Percentiles rank a stretch among this genome's conserved stretches.
phyloP scores from a whole-genome alignment of 169 alveolate species.

The Plasmodium billcollinsi region DNA sequence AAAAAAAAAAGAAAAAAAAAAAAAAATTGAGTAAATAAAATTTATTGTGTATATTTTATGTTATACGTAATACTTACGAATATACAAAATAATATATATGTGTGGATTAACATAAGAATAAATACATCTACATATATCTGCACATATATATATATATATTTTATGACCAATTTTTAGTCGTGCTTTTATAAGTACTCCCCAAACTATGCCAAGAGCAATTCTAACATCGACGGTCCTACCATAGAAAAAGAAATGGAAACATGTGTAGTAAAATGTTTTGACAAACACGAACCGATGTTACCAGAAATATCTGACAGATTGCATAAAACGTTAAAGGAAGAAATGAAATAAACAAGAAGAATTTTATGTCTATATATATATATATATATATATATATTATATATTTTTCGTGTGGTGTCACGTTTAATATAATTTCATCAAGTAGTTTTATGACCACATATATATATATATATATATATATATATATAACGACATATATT shows the following conservation, averaged over 20 bases:
- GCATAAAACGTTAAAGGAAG: conserved; percentile 65
- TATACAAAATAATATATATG: too few relatives aligned
- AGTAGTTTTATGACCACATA: too few relatives aligned
- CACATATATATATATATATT: background rate
- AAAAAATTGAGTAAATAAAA: too few relatives aligned
- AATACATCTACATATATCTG: conserved; percentile 1
- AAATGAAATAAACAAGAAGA: conserved; percentile 30
- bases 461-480: background rate
- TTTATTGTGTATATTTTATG: too few relatives aligned
- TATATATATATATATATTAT: too few relatives aligned
- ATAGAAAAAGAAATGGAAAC: conserved; percentile 82
- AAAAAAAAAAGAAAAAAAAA: background rate
- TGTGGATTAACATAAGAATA: background rate
- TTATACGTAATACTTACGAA: too few relatives aligned
- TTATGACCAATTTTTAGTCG: conserved; percentile 19
- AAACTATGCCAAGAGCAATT: conserved; percentile 77
- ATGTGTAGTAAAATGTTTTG: conserved; percentile 85
- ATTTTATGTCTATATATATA: too few relatives aligned
- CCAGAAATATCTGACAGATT: conserved; percentile 79
- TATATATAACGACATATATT: background rate
- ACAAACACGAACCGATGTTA: conserved; percentile 79
- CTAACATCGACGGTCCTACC: conserved; percentile 70
- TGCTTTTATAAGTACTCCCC: conserved; percentile 76
- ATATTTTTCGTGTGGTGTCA: too few relatives aligned
- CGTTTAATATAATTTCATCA: too few relatives aligned